Conservation (phyloP, 768 basidiomycete genomes). For the Clitopilus passeckerianus region DNA sequence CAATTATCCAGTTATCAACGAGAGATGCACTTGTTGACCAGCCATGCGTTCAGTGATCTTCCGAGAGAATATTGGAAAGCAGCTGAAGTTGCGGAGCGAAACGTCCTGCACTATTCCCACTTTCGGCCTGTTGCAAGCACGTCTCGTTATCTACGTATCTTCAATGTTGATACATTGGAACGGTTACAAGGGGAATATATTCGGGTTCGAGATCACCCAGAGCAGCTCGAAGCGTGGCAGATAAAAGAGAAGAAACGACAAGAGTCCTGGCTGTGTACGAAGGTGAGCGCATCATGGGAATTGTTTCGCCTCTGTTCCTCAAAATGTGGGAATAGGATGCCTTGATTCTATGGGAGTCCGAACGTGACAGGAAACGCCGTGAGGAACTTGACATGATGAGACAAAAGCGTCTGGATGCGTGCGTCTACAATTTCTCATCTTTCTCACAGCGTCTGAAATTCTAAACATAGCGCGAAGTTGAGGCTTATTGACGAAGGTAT, state of each 20-base stretch:
- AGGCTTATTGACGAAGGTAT: neutral
- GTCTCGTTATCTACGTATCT: neutral
- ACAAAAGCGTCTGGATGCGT: conserved; percentile 31
- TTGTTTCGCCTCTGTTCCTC: neutral
- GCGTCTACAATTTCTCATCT: conserved; percentile 9
- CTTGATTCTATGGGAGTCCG: conserved; percentile 25
- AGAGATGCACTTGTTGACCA: conserved; percentile 6
- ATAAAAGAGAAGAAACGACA: neutral
- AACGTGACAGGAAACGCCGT: conserved; percentile 26
- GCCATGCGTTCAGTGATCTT: conserved; percentile 5
- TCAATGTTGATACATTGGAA: neutral
- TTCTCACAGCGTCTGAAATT: neutral
- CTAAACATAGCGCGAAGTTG: neutral
- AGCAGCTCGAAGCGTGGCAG: neutral
- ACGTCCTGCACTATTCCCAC: conserved; percentile 12
- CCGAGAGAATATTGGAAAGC: conserved; percentile 12
- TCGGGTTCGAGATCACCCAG: neutral
- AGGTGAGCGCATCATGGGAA: neutral
- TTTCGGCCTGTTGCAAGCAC: conserved; percentile 9
- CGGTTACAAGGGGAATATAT: neutral
- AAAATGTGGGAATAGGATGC: conserved; percentile 13
- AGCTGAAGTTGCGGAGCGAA: conserved; percentile 11
- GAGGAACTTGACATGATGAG: conserved; percentile 29
- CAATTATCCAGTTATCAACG: conserved; percentile 11
- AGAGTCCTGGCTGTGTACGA: neutral